Evolutionary conservation across 2,329 filamentous ascomycete genomes (phyloP).

Genomic region (Neofusicoccum laricinum): DNA sequence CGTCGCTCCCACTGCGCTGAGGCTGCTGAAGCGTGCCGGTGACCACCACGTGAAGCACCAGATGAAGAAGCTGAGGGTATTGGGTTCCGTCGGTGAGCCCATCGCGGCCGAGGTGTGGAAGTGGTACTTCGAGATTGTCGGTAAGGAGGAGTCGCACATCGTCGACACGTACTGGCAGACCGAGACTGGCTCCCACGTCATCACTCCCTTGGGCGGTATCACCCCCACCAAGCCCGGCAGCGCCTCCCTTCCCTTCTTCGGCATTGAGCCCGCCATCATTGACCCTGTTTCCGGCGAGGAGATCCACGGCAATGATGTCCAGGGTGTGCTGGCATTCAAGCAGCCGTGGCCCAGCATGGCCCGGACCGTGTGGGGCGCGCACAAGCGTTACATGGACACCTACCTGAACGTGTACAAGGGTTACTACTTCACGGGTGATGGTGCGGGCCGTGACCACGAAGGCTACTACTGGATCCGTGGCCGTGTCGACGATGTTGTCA

Average conservation of each 20-base stretch:
- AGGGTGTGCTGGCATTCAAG: slow-evolving; percentile 96
- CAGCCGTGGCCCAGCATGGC: slow-evolving; percentile 99
- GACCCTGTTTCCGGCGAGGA: slow-evolving; percentile 94
- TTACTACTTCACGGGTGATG: slow-evolving; percentile 95
- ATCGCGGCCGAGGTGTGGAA: slow-evolving; percentile 99
- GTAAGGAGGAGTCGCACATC: slow-evolving; percentile 88
- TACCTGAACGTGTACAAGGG: slow-evolving; percentile 97
- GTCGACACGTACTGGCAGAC: slow-evolving; percentile 99
- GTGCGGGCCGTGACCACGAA: slow-evolving; percentile 92
- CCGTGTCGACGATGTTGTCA: slow-evolving; percentile 97
- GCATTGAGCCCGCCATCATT: slow-evolving; percentile 95
- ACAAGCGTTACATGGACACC: slow-evolving; percentile 98
- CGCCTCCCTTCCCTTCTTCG: slow-evolving; percentile 95
- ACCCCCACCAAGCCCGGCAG: slow-evolving; percentile 96
- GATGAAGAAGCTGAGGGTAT: slow-evolving; percentile 84
- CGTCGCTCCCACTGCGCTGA: slow-evolving; percentile 89
- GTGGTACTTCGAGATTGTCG: slow-evolving; percentile 96
- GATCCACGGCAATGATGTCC: slow-evolving; percentile 91
- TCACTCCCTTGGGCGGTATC: slow-evolving; percentile 86
- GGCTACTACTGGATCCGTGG: slow-evolving; percentile 99
- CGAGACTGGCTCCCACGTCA: slow-evolving; percentile 95
- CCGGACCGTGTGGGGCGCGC: slow-evolving; percentile 93
- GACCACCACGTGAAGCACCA: slow-evolving; percentile 86
- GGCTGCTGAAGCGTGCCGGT: slow-evolving; percentile 91
- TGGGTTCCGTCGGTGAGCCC: slow-evolving; percentile 94